These are phyloP conservation scores for Eurotiales sp. DNA, from an alignment of 2,329 filamentous ascomycete species.

Conservation along the genomic window DNA sequence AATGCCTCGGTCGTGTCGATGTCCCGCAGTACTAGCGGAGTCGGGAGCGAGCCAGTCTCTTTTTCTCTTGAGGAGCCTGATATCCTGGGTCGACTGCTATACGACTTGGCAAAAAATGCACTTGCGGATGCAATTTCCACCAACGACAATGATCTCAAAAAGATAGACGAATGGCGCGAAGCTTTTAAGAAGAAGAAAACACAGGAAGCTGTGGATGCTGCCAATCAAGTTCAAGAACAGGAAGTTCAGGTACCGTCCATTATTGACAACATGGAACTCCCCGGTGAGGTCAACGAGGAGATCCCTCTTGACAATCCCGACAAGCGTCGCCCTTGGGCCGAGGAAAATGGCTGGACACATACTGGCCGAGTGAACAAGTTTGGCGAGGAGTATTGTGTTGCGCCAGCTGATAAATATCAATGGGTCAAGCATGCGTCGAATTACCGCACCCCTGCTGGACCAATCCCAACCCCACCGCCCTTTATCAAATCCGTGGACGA, in stretches of 20 bases:
- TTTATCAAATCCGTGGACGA: slow-evolving; percentile 26
- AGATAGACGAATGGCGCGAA: slow-evolving; percentile 9
- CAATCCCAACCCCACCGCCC: slow-evolving; percentile 24
- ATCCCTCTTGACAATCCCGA: slow-evolving; percentile 18
- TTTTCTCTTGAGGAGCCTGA: slow-evolving; percentile 5
- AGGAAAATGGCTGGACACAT: slow-evolving; percentile 28
- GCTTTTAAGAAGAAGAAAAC: slow-evolving; percentile 10
- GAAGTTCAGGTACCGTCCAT: neutral
- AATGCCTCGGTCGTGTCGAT: slow-evolving; percentile 3
- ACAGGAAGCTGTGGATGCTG: neutral
- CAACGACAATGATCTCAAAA: slow-evolving; percentile 8
- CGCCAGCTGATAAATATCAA: slow-evolving; percentile 20
- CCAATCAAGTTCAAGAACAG: neutral
- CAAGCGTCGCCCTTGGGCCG: slow-evolving; percentile 23
- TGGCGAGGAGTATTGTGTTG: slow-evolving; percentile 26
- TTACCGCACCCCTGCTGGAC: slow-evolving; percentile 20
- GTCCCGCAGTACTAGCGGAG: slow-evolving; percentile 10
- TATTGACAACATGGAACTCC: slow-evolving; percentile 7
- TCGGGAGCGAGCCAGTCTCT: slow-evolving; percentile 7
- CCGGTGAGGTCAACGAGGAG: slow-evolving; percentile 9
- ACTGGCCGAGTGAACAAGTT: slow-evolving; percentile 27
- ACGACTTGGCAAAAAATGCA: slow-evolving; percentile 19
- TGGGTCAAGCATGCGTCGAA: slow-evolving; percentile 26
- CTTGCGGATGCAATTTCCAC: slow-evolving; percentile 10
- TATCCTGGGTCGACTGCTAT: slow-evolving; percentile 16